Evolutionary conservation across 495 filamentous ascomycete species (phyloP).

Genomic region (Penicillium manginii): DNA sequence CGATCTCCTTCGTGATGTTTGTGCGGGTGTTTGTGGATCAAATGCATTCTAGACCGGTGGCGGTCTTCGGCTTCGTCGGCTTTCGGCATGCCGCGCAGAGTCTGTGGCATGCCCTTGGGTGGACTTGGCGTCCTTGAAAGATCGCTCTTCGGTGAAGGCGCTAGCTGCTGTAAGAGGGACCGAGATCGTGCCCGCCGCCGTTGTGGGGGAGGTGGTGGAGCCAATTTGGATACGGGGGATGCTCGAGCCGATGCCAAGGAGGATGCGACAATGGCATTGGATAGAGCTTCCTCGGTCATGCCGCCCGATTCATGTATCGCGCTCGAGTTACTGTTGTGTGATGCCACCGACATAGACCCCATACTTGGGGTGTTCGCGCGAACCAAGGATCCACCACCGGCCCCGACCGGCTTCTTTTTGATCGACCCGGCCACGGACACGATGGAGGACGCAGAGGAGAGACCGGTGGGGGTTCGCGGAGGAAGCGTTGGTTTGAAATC

Average conservation of each 20-base stretch:
- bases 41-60: conserved; percentile 48
- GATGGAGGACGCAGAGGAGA: conserved; percentile 9
- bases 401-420: conserved; percentile 19
- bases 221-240: conserved; percentile 52
- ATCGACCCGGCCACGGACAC: conserved; percentile 15
- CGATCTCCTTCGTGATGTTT: conserved; percentile 88
- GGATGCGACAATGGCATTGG: conserved; percentile 84
- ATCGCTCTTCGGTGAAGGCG: conserved; percentile 37
- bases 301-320: conserved; percentile 27
- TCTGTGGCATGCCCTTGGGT: conserved; percentile 65
- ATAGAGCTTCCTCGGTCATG: conserved; percentile 55
- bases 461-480: conserved; percentile 17
- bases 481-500: conserved; percentile 33
- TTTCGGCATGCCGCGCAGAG: conserved; percentile 67
- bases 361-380: conserved; percentile 33
- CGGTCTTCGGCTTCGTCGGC: conserved; percentile 61
- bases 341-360: conserved; percentile 30
- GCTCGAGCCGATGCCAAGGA: conserved; percentile 76
- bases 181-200: conserved; percentile 51
- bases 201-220: conserved; percentile 52
- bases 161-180: conserved; percentile 41
- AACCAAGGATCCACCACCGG: conserved; percentile 9
- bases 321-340: conserved; percentile 36
- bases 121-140: conserved; percentile 59
- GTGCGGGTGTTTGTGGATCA: conserved; percentile 71